These are phyloP conservation scores for Metarhizium anisopliae DNA, from an alignment of 2,329 filamentous ascomycete genomes.

Conservation along the genomic window DNA sequence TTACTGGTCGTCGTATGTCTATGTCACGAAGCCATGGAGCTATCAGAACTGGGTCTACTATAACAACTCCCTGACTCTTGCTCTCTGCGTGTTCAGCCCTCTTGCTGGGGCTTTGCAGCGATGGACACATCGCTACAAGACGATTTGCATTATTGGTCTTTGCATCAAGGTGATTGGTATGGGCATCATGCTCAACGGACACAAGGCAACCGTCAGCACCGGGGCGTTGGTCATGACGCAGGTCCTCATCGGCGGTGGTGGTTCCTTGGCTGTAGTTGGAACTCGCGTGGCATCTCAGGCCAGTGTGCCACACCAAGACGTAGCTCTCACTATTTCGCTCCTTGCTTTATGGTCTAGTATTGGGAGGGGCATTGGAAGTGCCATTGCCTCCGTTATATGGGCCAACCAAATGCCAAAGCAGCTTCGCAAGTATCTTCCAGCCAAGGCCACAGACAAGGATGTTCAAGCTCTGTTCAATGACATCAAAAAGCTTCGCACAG, in stretches of 20 bases:
- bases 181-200: conserved; percentile 22
- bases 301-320: conserved; percentile 28
- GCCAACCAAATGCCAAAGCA: conserved; percentile 20
- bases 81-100: conserved; percentile 24
- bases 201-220: conserved; percentile 20
- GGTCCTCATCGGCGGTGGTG: conserved; percentile 26
- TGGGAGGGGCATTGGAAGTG: conserved; percentile 25
- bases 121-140: conserved; percentile 28
- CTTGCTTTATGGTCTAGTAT: conserved; percentile 27
- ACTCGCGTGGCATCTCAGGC: conserved; percentile 27
- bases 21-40: conserved; percentile 22
- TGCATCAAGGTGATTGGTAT: conserved; percentile 27
- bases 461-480: conserved; percentile 21
- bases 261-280: conserved; percentile 26
- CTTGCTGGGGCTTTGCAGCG: conserved; percentile 23
- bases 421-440: conserved; percentile 15
- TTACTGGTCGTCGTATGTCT: conserved; percentile 24
- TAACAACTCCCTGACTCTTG: conserved; percentile 23
- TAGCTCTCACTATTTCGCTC: conserved; percentile 24
- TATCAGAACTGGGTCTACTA: conserved; percentile 29
- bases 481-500: conserved; percentile 13
- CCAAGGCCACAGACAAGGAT: conserved; percentile 11
- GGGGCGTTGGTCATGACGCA: conserved; percentile 23
- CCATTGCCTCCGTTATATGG: conserved; percentile 27
- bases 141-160: conserved; percentile 25